Evolutionary conservation across 768 basidiomycete genomes (phyloP).

Genomic region (Gyrodon lividus): DNA sequence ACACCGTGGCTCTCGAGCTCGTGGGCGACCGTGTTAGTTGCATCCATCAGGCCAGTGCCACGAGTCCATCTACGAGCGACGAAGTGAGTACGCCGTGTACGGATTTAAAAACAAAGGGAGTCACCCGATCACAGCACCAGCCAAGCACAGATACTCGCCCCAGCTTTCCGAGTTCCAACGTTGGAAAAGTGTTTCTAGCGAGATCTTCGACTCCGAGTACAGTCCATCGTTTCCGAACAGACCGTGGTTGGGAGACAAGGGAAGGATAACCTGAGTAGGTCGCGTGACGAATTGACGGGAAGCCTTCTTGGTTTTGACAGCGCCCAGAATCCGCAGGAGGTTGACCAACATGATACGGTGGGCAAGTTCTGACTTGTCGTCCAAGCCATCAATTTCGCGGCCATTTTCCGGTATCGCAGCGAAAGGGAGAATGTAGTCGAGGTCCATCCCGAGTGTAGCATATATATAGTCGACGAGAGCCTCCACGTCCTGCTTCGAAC

Average conservation of each 20-base stretch:
- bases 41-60: slow-evolving; percentile 95
- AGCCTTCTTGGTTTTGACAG: slow-evolving; percentile 98
- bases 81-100: slow-evolving; percentile 10
- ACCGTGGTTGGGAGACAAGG: slow-evolving; percentile 97
- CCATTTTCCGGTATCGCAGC: slow-evolving; percentile 99
- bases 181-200: slow-evolving; percentile 96
- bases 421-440: slow-evolving; percentile 98
- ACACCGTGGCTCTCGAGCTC: slow-evolving; percentile 92
- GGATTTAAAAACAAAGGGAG: slow-evolving; percentile 26
- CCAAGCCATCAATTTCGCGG: slow-evolving; percentile 94
- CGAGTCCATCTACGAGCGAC: slow-evolving; percentile 78
- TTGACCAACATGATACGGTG: slow-evolving; percentile 99
- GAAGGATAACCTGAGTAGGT: slow-evolving; percentile 97
- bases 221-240: slow-evolving; percentile 97
- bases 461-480: slow-evolving; percentile 99
- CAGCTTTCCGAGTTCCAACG: slow-evolving; percentile 98
- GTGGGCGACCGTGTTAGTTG: slow-evolving; percentile 92
- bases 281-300: slow-evolving; percentile 95
- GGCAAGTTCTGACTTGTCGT: slow-evolving; percentile 96
- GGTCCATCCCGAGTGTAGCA: slow-evolving; percentile 89
- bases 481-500: slow-evolving; percentile 97
- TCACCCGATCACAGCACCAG: slow-evolving; percentile 96
- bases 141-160: slow-evolving; percentile 98
- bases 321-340: slow-evolving; percentile 91
- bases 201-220: slow-evolving; percentile 98